These are phyloP conservation scores for Mariannaea sp. DNA, from an alignment of 2,329 filamentous ascomycete genomes.

Conservation along the genomic window DNA sequence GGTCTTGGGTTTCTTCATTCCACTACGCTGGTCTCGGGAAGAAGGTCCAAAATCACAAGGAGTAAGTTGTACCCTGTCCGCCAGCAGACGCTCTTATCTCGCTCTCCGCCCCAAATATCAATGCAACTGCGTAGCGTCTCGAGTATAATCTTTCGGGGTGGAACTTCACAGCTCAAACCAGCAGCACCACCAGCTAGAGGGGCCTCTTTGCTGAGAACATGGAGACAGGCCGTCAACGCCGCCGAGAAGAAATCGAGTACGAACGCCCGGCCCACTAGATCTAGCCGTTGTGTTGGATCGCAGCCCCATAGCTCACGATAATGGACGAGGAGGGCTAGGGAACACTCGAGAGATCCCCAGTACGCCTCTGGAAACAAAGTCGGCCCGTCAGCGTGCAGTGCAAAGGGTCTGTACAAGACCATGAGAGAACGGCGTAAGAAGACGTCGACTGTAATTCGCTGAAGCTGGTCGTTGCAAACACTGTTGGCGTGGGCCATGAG, in stretches of 20 bases:
- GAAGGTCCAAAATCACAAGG: constrained; percentile 35
- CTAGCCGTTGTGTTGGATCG: constrained; percentile 33
- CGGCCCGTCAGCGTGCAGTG: constrained; percentile 41
- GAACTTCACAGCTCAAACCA: constrained; percentile 38
- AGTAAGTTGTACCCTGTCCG: constrained; percentile 42
- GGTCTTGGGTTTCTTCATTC: not conserved
- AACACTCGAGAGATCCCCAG: constrained; percentile 46
- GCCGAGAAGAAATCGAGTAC: constrained; percentile 46
- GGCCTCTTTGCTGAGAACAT: constrained; percentile 43
- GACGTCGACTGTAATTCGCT: constrained; percentile 43
- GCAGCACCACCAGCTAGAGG: constrained; percentile 38
- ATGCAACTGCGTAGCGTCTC: constrained; percentile 43
- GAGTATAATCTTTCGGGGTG: constrained; percentile 43
- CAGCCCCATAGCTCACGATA: constrained; percentile 44
- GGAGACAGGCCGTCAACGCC: constrained; percentile 41
- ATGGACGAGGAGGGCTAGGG: constrained; percentile 43
- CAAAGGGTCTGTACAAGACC: constrained; percentile 45
- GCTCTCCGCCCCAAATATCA: constrained; percentile 44
- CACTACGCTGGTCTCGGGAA: constrained; percentile 23
- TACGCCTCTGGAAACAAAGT: constrained; percentile 43
- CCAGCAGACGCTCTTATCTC: constrained; percentile 44
- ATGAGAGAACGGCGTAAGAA: constrained; percentile 44
- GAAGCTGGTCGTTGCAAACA: constrained; percentile 38
- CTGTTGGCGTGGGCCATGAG: constrained; percentile 40
- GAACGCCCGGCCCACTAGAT: constrained; percentile 42